phyloP scores from a whole-genome alignment of 176 grass and related monocot genomes.

The Metroxylon sagu region DNA sequence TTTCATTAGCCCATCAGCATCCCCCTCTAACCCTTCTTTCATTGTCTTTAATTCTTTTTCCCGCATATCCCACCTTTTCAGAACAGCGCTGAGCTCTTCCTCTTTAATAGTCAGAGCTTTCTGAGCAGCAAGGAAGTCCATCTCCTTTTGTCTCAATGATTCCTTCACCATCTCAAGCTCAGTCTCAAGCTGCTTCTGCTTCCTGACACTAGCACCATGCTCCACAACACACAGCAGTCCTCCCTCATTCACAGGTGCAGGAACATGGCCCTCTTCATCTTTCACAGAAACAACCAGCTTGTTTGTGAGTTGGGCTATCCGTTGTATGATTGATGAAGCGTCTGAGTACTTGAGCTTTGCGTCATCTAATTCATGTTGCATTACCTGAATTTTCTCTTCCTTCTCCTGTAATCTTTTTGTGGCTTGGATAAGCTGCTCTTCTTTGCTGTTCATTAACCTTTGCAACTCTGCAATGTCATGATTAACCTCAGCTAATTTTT shows the following conservation, averaged over 20 bases:
- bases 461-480: conserved; percentile 33
- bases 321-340: conserved; percentile 43
- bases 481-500: conserved; percentile 35
- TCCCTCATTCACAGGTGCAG: conserved; percentile 35
- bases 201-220: conserved; percentile 35
- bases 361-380: conserved; percentile 40
- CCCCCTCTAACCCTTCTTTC: conserved; percentile 19
- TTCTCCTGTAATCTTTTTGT: conserved; percentile 41
- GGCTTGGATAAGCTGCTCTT: conserved; percentile 43
- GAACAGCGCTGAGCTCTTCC: conserved; percentile 36
- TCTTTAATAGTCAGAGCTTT: conserved; percentile 39
- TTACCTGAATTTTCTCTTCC: conserved; percentile 26
- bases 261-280: conserved; percentile 28
- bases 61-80: conserved; percentile 23
- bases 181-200: conserved; percentile 45
- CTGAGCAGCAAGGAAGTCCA: conserved; percentile 28
- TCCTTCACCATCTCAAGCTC: conserved; percentile 46
- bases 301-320: conserved; percentile 46
- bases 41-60: conserved; percentile 36
- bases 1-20: conserved; percentile 15
- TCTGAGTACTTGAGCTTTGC: conserved; percentile 31
- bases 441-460: conserved; percentile 42
- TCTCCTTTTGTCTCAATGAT: conserved; percentile 42
- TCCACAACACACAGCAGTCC: conserved; percentile 25
- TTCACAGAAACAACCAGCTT: conserved; percentile 43